A percentile compares a stretch with the other conserved stretches of the same genome.
phyloP scores from a whole-genome alignment of 2,329 filamentous ascomycete genomes.

The Aspergillus uvarum region DNA sequence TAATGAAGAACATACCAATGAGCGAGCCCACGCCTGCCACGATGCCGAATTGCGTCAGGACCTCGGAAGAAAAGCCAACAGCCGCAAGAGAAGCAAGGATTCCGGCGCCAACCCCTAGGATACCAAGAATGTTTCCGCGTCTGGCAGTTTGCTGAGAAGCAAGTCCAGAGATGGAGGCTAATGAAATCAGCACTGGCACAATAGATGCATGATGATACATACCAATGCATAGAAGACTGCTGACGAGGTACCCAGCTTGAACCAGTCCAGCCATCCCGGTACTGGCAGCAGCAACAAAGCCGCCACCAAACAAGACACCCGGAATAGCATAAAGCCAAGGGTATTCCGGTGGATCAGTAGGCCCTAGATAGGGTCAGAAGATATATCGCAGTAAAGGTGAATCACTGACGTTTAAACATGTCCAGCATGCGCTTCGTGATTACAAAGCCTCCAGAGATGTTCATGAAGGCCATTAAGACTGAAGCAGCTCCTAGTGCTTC shows the following conservation, averaged over 20 bases:
- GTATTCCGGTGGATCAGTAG: conserved; percentile 84
- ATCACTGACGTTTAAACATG: conserved; percentile 71
- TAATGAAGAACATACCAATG: conserved; percentile 45
- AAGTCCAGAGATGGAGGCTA: conserved; percentile 70
- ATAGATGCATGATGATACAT: conserved; percentile 9
- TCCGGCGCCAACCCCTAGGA: conserved; percentile 79
- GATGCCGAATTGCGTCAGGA: conserved; percentile 74
- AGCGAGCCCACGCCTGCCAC: conserved; percentile 72
- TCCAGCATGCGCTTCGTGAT: conserved; percentile 93
- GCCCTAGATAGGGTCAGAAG: conserved; percentile 49
- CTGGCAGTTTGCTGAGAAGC: conserved; percentile 80
- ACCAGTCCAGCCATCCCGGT: conserved; percentile 82
- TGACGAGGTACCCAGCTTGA: conserved; percentile 83
- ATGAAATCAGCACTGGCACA: not conserved
- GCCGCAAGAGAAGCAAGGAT: conserved; percentile 80
- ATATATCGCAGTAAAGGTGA: not conserved
- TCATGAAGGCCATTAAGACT: conserved; percentile 82
- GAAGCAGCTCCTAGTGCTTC: conserved; percentile 76
- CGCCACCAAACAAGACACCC: conserved; percentile 73
- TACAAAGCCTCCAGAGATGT: conserved; percentile 84
- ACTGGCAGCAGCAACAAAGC: conserved; percentile 74
- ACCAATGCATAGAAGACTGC: conserved; percentile 79
- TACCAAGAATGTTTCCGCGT: conserved; percentile 81
- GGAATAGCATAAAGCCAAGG: conserved; percentile 83
- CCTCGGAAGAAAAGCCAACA: conserved; percentile 75